Conservation (phyloP, 176 grass and related monocot genomes). For the Pontederia crassipes region DNA sequence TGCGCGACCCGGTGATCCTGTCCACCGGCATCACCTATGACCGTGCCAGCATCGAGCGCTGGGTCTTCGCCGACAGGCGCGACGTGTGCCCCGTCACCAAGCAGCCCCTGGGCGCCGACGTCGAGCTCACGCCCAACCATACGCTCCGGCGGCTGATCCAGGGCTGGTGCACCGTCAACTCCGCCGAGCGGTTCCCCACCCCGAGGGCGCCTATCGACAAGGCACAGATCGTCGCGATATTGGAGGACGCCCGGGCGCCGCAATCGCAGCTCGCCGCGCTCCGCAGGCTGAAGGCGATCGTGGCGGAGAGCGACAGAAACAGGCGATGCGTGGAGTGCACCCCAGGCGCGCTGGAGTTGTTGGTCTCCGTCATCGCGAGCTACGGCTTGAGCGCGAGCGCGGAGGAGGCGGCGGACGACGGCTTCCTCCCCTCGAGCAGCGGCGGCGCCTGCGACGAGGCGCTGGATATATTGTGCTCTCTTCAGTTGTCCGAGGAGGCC, state of each 20-base stretch:
- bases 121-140: neutral
- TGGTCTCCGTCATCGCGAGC: too few species aligned
- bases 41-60: neutral
- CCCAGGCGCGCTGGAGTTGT: neutral
- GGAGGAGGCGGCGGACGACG: neutral
- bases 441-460: neutral
- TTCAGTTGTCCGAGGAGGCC: neutral
- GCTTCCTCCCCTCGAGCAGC: neutral
- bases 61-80: neutral
- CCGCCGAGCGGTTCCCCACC: neutral
- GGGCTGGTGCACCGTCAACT: neutral
- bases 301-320: constrained; percentile 5
- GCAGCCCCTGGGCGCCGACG: neutral
- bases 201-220: neutral
- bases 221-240: neutral
- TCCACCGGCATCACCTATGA: constrained; percentile 1
- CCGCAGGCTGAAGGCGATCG: neutral
- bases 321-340: constrained; percentile 6
- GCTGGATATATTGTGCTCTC: neutral
- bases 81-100: neutral
- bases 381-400: too few species aligned
- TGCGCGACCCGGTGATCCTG: neutral
- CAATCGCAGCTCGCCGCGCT: neutral
- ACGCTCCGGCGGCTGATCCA: neutral
- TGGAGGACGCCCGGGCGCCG: neutral